A percentile compares a stretch with the other conserved stretches of the same genome.
phyloP scores from a whole-genome alignment of 106 monocot genomes.

The Amphibolis antarctica region DNA sequence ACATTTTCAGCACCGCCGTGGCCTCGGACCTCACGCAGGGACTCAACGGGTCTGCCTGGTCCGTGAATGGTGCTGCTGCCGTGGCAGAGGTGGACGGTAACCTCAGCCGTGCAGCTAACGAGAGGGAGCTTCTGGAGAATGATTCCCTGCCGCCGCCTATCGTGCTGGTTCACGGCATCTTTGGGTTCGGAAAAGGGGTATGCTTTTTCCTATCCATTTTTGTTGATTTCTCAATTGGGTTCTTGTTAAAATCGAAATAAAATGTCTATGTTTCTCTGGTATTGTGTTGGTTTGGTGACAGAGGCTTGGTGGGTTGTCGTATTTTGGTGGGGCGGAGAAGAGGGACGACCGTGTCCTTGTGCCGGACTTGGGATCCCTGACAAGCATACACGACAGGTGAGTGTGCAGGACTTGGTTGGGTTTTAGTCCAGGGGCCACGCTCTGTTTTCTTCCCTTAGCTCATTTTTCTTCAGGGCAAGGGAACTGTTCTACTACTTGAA shows the following conservation, averaged over 20 bases:
- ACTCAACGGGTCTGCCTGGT: conserved; percentile 10
- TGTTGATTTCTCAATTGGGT: background rate
- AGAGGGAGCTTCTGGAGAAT: background rate
- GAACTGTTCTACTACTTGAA: conserved; percentile 29
- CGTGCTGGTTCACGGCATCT: conserved; percentile 88
- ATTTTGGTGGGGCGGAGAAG: conserved; percentile 94
- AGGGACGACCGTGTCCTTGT: conserved; percentile 83
- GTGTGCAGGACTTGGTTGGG: background rate
- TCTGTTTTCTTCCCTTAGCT: background rate
- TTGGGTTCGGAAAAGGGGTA: conserved; percentile 97
- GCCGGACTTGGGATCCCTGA: conserved; percentile 85
- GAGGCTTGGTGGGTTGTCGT: conserved; percentile 86
- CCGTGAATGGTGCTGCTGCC: background rate
- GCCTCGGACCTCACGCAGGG: conserved; percentile 55
- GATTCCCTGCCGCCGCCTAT: conserved; percentile 45
- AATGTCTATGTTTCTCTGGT: too few relatives aligned
- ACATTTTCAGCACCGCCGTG: conserved; percentile 85
- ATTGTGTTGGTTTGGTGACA: too few relatives aligned
- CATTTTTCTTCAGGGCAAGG: conserved; percentile 9
- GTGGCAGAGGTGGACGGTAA: background rate
- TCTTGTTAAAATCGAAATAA: background rate
- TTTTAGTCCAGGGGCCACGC: background rate
- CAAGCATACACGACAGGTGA: conserved; percentile 87
- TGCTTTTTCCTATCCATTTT: background rate
- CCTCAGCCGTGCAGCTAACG: background rate